Evolutionary conservation across 768 basidiomycete genomes (phyloP).

Genomic region (Russula emetica): DNA sequence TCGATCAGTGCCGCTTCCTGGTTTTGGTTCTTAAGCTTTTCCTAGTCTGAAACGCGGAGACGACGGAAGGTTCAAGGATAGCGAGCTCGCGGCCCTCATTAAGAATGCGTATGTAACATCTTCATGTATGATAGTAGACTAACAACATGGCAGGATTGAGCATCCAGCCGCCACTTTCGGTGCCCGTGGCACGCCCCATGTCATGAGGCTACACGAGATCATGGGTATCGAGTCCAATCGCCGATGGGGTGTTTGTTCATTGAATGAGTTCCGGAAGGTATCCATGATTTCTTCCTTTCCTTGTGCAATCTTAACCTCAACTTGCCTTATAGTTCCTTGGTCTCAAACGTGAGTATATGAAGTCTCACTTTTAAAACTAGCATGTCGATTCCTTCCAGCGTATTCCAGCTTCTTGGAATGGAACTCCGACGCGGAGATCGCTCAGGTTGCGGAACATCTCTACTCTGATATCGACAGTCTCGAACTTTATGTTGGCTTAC

Average conservation of each 20-base stretch:
- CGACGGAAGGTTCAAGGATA: slow-evolving; percentile 62
- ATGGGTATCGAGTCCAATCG: slow-evolving; percentile 81
- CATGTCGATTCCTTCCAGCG: slow-evolving; percentile 38
- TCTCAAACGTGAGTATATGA: slow-evolving; percentile 53
- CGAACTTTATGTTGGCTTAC: slow-evolving; percentile 77
- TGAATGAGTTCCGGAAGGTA: slow-evolving; percentile 79
- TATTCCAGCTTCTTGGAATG: slow-evolving; percentile 72
- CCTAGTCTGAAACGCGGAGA: slow-evolving; percentile 55
- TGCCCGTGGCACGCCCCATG: slow-evolving; percentile 65
- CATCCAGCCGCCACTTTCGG: slow-evolving; percentile 69
- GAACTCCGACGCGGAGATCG: slow-evolving; percentile 70
- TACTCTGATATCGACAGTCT: slow-evolving; percentile 73
- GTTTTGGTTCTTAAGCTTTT: background rate
- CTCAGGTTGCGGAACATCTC: slow-evolving; percentile 67
- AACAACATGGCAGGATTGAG: slow-evolving; percentile 48
- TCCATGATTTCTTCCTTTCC: slow-evolving; percentile 15
- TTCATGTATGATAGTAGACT: background rate
- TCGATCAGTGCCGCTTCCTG: background rate
- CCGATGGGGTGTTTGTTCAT: slow-evolving; percentile 73
- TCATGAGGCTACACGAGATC: slow-evolving; percentile 73
- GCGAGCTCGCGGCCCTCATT: slow-evolving; percentile 61
- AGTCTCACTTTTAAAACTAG: background rate
- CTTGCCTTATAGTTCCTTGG: slow-evolving; percentile 54
- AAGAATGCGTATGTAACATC: slow-evolving; percentile 56
- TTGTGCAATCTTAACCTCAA: background rate